Evolutionary conservation across 495 filamentous ascomycete species (phyloP), one percentile per base, ranked within the genome.

Genomic region (Tuber indicum): DNA sequence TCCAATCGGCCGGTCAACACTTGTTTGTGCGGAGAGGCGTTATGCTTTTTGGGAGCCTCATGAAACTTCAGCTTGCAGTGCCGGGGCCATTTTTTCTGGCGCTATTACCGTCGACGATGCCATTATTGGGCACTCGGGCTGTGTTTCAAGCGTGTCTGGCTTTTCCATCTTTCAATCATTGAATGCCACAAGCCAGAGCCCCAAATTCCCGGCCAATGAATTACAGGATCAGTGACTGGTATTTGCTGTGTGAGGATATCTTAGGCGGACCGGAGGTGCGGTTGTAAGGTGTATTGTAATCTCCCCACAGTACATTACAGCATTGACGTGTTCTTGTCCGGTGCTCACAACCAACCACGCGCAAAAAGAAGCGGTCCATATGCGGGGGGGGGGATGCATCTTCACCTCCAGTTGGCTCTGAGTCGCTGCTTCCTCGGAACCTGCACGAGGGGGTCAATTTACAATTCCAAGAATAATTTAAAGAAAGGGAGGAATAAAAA

Each of bases 51-150:
- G 26, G 26, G 58, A 66, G 58, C 26, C 58, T 36, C 58, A 66
- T 66, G 58, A 66, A 66, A 66, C 58, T 17, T 66, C 58, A 66
- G 58, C 58, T 66, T 66, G 58, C 58, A 66, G 58, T 66, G 17
- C 58, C 14, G 58, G 52, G 26, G 32, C 26, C 58, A 66, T 66
- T 66, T 66, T 66, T 66, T 36, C 58, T 1, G 17, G 26, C 58
- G 58, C 26, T 66, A 66, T 36, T 36, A 36, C 26, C 58, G 58
- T 66, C 32, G 58, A 16, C 14, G 58, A 66, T 66, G 58, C 58
- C 58, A 66, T 66, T 66, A 66, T 66, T 66, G 58, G 58, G 32
- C 6, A 36, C 58, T 66, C 6, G 0, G 58, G 12, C 12, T 19
- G 14, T 36, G 58, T 66, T 66, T 66, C 58, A 66, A 66, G 58